phyloP scores from a whole-genome alignment of 306 rosid species.

The Purshia tridentata region DNA sequence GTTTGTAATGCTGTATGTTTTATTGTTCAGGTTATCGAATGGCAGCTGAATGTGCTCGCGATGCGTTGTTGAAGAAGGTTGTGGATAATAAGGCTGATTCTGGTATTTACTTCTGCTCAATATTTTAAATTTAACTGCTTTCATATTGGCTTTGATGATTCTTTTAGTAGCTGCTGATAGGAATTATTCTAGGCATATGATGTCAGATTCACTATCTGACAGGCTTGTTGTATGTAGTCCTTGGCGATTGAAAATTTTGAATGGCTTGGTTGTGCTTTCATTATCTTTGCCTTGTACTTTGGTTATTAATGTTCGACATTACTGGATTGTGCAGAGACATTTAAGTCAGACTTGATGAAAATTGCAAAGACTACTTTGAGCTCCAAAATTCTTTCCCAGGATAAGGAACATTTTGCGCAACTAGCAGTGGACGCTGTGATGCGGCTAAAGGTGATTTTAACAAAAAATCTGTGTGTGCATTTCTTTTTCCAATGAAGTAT shows the following conservation, averaged over 20 bases:
- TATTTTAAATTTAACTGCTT: neutral
- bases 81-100: slow-evolving; percentile 81
- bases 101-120: slow-evolving; percentile 37
- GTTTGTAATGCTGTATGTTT: slow-evolving; percentile 18
- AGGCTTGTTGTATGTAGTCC: neutral
- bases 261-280: neutral
- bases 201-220: neutral
- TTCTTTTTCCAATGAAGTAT: too few relatives aligned
- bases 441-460: slow-evolving; percentile 74
- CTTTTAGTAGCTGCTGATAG: neutral
- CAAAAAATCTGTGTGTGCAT: neutral
- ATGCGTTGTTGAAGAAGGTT: slow-evolving; percentile 73
- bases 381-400: slow-evolving; percentile 95
- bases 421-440: slow-evolving; percentile 94
- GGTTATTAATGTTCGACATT: slow-evolving; percentile 17
- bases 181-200: neutral
- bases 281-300: slow-evolving; percentile 7
- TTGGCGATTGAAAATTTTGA: neutral
- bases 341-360: slow-evolving; percentile 89
- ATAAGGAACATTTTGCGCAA: slow-evolving; percentile 88
- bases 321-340: slow-evolving; percentile 57
- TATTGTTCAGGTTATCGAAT: slow-evolving; percentile 73
- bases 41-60: slow-evolving; percentile 91
- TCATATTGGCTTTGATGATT: neutral
- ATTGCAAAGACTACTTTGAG: slow-evolving; percentile 97